Evolutionary conservation across 164 flowering plant genomes (phyloP).

Genomic region (Vitis rupestris): DNA sequence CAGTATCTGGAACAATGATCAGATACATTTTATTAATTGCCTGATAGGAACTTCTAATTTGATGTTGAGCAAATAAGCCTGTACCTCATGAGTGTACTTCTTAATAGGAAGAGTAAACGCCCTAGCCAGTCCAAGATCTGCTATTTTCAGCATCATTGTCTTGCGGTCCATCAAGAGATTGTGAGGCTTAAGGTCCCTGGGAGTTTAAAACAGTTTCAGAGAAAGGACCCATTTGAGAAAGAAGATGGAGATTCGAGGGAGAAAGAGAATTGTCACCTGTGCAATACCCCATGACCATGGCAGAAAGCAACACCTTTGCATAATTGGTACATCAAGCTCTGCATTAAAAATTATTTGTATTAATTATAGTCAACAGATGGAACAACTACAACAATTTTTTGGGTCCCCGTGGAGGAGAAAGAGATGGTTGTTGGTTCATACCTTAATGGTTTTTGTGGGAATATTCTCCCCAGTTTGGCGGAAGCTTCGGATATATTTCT

Average conservation of each 20-base stretch:
- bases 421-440: background rate
- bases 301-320: constrained; percentile 95
- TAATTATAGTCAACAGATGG: too few relatives aligned
- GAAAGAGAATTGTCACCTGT: constrained; percentile 45
- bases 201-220: background rate
- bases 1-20: constrained; percentile 50
- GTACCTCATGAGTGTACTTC: constrained; percentile 95
- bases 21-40: background rate
- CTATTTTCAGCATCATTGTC: constrained; percentile 77
- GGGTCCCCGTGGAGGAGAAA: background rate
- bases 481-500: constrained; percentile 76
- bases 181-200: constrained; percentile 94
- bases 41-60: background rate
- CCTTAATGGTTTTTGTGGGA: constrained; percentile 61
- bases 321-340: constrained; percentile 91
- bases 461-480: constrained; percentile 52
- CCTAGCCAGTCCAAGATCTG: constrained; percentile 91
- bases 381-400: too few relatives aligned
- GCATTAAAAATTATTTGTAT: constrained; percentile 11
- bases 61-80: background rate
- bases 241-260: background rate
- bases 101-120: constrained; percentile 79
- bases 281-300: constrained; percentile 88
- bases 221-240: background rate
- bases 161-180: constrained; percentile 89